These are phyloP conservation scores for Arabidopsis suecica DNA, from an alignment of 345 rosid species.

Conservation along the genomic window DNA sequence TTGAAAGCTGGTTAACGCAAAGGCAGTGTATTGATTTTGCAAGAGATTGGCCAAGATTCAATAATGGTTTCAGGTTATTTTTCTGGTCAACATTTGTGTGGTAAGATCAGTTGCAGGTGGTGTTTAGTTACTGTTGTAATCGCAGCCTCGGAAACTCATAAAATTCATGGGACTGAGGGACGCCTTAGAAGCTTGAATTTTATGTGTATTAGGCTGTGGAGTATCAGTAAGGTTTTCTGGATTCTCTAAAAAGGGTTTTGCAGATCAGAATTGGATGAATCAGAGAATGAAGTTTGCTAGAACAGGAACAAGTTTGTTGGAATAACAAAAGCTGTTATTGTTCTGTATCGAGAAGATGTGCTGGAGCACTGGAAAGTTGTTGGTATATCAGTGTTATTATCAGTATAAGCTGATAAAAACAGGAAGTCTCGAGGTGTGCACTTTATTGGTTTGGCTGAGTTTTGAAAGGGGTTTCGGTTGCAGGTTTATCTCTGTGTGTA, in stretches of 20 bases:
- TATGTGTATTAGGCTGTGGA: not conserved
- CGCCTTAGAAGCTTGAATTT: not conserved
- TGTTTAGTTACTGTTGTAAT: not conserved
- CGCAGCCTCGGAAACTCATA: not conserved
- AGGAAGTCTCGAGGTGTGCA: no score
- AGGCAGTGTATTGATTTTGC: not conserved
- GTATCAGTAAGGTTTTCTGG: not conserved
- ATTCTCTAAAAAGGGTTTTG: not conserved
- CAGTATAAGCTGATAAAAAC: no score
- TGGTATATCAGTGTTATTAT: no score
- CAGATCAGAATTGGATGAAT: not conserved
- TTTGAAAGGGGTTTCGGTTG: not conserved
- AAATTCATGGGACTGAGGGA: not conserved
- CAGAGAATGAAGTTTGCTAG: no score
- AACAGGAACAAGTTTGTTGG: no score
- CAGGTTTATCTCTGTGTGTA: not conserved
- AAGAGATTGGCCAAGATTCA: not conserved
- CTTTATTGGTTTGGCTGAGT: constrained; percentile 15
- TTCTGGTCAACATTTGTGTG: not conserved
- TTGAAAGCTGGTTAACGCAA: no score
- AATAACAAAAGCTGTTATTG: no score
- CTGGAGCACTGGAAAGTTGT: no score
- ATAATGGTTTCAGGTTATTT: not conserved
- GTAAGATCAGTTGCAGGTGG: not conserved
- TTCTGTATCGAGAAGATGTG: no score